Conservation (phyloP, 192 early-diverging fungal species). For the Mortierella antarctica region DNA sequence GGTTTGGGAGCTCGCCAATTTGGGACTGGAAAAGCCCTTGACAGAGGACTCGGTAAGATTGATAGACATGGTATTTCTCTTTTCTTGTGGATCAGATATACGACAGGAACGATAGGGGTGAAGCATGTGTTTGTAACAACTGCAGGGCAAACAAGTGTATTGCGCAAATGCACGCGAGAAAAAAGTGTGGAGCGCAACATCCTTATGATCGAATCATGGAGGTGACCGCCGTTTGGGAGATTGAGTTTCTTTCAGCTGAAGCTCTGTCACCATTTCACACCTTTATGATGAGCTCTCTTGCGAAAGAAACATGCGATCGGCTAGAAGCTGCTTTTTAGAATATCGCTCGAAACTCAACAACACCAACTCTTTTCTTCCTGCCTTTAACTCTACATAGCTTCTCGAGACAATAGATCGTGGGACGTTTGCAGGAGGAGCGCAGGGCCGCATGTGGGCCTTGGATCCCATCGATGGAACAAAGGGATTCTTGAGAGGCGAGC, state of each 20-base stretch:
- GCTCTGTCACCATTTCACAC: constrained; percentile 27
- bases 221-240: no score
- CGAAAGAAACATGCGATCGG: no score
- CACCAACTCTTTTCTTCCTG: constrained; percentile 2
- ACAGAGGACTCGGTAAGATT: constrained; percentile 73
- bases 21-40: constrained; percentile 65
- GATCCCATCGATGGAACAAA: constrained; percentile 98
- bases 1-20: constrained; percentile 86
- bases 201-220: no score
- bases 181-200: constrained; percentile 1
- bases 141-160: no score
- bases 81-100: background rate
- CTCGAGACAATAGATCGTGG: constrained; percentile 92
- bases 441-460: constrained; percentile 86
- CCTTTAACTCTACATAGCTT: constrained; percentile 60
- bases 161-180: background rate
- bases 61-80: background rate
- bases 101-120: background rate
- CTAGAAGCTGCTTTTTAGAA: no score
- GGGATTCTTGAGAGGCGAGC: constrained; percentile 97
- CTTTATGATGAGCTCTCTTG: constrained; percentile 23
- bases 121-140: no score
- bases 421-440: constrained; percentile 79
- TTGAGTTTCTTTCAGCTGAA: background rate
- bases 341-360: background rate